Conservation (phyloP, 164 flowering plant genomes). For the Akebia trifoliata region DNA sequence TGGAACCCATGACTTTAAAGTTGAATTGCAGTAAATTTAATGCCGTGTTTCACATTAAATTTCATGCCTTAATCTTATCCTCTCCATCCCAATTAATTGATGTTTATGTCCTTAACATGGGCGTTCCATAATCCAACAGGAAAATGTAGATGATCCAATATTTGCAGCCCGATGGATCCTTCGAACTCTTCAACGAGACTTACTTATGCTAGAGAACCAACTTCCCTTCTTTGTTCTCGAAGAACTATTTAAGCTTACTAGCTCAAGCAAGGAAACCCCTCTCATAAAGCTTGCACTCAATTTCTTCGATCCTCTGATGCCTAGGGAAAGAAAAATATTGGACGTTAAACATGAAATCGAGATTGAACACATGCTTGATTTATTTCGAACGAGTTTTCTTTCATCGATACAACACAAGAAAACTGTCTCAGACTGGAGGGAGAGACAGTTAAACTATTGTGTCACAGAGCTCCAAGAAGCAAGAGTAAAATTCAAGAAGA, state of each 20-base stretch:
- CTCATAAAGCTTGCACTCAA: slow-evolving; percentile 13
- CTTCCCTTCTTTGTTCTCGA: slow-evolving; percentile 9
- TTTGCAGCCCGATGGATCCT: slow-evolving; percentile 4
- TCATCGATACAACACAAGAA: slow-evolving; percentile 6
- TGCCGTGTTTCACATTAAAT: too few species aligned
- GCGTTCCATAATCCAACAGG: neutral
- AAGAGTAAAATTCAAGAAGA: slow-evolving; percentile 15
- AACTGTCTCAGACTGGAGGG: neutral
- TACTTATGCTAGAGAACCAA: slow-evolving; percentile 15
- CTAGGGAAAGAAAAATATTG: neutral
- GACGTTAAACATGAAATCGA: neutral
- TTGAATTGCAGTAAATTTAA: too few species aligned
- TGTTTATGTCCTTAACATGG: neutral
- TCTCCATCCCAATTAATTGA: neutral
- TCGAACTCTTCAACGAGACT: slow-evolving; percentile 3
- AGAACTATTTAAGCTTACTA: slow-evolving; percentile 1
- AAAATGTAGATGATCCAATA: neutral
- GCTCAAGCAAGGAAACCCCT: neutral
- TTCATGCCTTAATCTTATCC: neutral
- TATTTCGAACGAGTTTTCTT: slow-evolving; percentile 20
- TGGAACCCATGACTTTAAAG: too few species aligned
- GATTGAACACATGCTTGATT: slow-evolving; percentile 19
- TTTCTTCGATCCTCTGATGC: slow-evolving; percentile 26
- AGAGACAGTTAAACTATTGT: slow-evolving; percentile 16
- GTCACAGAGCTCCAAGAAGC: slow-evolving; percentile 24